These are phyloP conservation scores for Penicillium chermesinum DNA, from an alignment of 495 filamentous ascomycete genomes.

Conservation along the genomic window DNA sequence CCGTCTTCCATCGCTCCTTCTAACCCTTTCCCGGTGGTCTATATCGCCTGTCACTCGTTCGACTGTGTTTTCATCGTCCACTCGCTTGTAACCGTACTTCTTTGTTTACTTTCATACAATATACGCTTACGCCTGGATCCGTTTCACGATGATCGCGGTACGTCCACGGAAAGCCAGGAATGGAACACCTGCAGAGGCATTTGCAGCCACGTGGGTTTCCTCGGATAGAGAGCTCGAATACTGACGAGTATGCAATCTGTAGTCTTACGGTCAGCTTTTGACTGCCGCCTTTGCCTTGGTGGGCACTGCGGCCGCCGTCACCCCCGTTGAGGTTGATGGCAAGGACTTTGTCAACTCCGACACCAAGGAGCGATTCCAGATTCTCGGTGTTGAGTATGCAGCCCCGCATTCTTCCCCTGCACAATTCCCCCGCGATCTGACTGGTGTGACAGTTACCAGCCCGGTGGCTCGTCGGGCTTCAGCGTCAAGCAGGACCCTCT, in stretches of 20 bases:
- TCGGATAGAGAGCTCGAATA: no score
- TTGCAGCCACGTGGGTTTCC: no score
- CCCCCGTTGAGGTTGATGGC: conserved; percentile 65
- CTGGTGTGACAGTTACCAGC: conserved; percentile 63
- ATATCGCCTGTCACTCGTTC: conserved; percentile 16
- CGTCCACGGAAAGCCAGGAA: conserved; percentile 4
- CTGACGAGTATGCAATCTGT: conserved; percentile 1
- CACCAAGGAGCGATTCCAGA: conserved; percentile 75
- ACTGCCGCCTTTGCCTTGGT: conserved; percentile 39
- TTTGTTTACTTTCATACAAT: neutral
- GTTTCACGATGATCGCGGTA: conserved; percentile 23
- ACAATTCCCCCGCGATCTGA: conserved; percentile 12
- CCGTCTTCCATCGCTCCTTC: neutral
- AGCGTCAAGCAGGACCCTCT: conserved; percentile 66
- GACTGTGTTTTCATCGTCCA: neutral
- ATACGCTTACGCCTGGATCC: neutral
- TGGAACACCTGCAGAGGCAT: no score
- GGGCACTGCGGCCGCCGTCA: conserved; percentile 60
- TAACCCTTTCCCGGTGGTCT: conserved; percentile 5
- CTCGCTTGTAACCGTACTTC: neutral
- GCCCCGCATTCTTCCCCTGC: neutral
- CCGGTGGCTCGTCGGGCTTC: conserved; percentile 81
- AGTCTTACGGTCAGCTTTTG: conserved; percentile 28
- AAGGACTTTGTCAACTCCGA: conserved; percentile 78
- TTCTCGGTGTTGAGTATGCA: conserved; percentile 75